These are phyloP conservation scores for Camellia granthamiana DNA, from an alignment of 148 eudicot species.

Conservation along the genomic window DNA sequence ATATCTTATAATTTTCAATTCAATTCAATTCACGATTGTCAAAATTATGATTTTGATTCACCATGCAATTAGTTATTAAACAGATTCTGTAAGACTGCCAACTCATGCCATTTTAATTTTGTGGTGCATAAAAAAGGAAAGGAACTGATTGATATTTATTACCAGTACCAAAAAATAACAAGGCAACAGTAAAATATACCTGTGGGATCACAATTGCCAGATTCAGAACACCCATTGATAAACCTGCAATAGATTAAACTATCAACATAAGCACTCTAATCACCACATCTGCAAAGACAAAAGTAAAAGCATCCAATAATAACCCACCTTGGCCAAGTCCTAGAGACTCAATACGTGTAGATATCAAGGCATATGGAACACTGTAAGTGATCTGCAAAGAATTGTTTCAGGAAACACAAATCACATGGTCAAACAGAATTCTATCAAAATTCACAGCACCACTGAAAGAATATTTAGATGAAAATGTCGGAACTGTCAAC, in stretches of 20 bases:
- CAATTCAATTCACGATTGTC: not conserved
- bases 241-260: conserved; percentile 48
- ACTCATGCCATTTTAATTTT: not conserved
- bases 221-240: conserved; percentile 96
- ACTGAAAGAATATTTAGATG: not conserved
- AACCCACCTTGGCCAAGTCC: conserved; percentile 93
- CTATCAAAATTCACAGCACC: not conserved
- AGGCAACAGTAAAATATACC: conserved; percentile 34
- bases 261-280: conserved; percentile 11
- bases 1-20: not conserved
- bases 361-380: conserved; percentile 89
- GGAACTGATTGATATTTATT: not conserved
- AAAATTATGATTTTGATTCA: too few species aligned
- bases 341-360: conserved; percentile 70
- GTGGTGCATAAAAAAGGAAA: not conserved
- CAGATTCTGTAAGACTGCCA: not conserved
- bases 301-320: not conserved
- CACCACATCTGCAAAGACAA: not conserved
- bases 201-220: conserved; percentile 91
- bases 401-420: not conserved
- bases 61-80: not conserved
- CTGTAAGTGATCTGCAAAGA: conserved; percentile 89
- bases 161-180: not conserved
- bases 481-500: conserved; percentile 1
- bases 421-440: conserved; percentile 5